phyloP scores from a whole-genome alignment of 2,329 filamentous ascomycete genomes.

The Graphilbum sp. region DNA sequence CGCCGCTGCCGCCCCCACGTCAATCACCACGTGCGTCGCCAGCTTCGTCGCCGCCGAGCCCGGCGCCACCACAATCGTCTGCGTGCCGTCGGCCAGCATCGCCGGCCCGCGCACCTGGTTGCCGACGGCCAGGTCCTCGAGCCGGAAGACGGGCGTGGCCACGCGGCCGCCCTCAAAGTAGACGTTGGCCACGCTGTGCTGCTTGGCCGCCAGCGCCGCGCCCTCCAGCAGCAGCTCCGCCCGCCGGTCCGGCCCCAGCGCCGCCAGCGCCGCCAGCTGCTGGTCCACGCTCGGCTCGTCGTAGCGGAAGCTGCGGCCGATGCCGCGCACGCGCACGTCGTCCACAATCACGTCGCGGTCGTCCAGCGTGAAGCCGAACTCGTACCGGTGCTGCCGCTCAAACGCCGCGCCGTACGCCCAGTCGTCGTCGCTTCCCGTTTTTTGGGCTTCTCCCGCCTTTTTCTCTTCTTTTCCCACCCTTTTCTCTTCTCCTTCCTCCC shows the following conservation, averaged over 20 bases:
- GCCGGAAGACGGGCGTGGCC: slow-evolving; percentile 68
- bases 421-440: too few species aligned
- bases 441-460: too few species aligned
- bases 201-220: slow-evolving; percentile 23
- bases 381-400: slow-evolving; percentile 72
- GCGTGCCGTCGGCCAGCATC: slow-evolving; percentile 72
- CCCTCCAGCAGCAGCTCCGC: slow-evolving; percentile 26
- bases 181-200: slow-evolving; percentile 50
- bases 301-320: slow-evolving; percentile 73
- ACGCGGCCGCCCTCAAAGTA: slow-evolving; percentile 72
- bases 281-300: slow-evolving; percentile 70
- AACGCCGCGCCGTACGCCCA: slow-evolving; percentile 81
- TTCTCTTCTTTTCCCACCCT: too few species aligned
- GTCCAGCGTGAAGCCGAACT: slow-evolving; percentile 78
- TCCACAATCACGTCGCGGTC: slow-evolving; percentile 82
- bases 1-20: slow-evolving; percentile 45
- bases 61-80: slow-evolving; percentile 83
- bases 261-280: slow-evolving; percentile 56
- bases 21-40: slow-evolving; percentile 77
- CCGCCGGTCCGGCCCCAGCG: slow-evolving; percentile 35
- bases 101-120: slow-evolving; percentile 64
- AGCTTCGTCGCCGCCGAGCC: slow-evolving; percentile 61
- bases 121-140: slow-evolving; percentile 57
- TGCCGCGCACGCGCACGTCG: slow-evolving; percentile 74
- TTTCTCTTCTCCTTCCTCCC: too few species aligned